Evolutionary conservation across 805 yeast species (phyloP).

Genomic region (Ogataea haglerorum): DNA sequence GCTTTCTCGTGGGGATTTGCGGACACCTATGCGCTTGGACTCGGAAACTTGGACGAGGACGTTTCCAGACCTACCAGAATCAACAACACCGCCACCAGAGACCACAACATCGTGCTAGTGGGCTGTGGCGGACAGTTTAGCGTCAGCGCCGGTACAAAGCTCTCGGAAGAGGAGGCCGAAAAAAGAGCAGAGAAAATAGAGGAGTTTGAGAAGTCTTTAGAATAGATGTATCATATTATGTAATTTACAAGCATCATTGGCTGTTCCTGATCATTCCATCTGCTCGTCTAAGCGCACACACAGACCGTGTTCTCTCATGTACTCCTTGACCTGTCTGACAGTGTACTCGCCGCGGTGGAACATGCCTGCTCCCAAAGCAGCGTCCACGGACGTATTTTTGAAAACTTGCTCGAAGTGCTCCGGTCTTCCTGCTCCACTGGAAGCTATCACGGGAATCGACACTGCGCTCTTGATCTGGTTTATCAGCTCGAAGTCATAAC

Average conservation of each 20-base stretch:
- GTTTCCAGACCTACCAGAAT: constrained; percentile 85
- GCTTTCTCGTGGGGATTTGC: constrained; percentile 98
- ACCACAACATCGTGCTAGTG: constrained; percentile 61
- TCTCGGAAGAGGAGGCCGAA: constrained; percentile 50
- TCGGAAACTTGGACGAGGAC: constrained; percentile 82
- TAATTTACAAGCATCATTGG: neutral
- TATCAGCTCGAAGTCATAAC: constrained; percentile 85
- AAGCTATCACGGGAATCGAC: constrained; percentile 90
- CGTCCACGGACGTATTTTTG: constrained; percentile 77
- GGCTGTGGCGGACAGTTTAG: constrained; percentile 99
- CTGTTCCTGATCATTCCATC: constrained; percentile 2
- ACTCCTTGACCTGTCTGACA: constrained; percentile 76
- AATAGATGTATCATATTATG: constrained; percentile 11
- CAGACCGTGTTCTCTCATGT: constrained; percentile 55
- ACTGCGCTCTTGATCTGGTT: constrained; percentile 74
- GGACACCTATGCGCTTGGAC: constrained; percentile 93
- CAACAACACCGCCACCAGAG: constrained; percentile 88
- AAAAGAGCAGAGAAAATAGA: constrained; percentile 50
- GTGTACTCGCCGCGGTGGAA: constrained; percentile 94
- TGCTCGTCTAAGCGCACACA: constrained; percentile 65
- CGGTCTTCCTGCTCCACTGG: constrained; percentile 96
- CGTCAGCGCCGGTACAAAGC: constrained; percentile 74
- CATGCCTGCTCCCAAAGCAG: constrained; percentile 98
- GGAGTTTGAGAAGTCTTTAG: constrained; percentile 40
- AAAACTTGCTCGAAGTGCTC: constrained; percentile 88